Base-by-base conservation (phyloP, 1,139 yeast species). In the Suzukiozyma palmioleophila region DNA sequence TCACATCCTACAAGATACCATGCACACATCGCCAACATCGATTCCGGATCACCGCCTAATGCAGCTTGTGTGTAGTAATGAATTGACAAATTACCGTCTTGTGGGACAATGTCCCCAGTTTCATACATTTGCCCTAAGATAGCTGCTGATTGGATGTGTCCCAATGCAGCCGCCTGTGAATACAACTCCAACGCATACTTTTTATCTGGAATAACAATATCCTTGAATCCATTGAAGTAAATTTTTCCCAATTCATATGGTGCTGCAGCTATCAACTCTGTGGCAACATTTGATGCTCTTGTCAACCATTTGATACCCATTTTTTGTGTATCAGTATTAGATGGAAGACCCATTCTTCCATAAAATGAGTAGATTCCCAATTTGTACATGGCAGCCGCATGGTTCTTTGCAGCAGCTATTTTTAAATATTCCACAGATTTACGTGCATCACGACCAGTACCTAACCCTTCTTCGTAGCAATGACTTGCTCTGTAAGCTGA, bases 51-150 rank as follows among this genome's bases (percentile, higher is more conserved):
- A 5, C 96, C 96, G 2, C 84, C 84, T 35, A 83, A 62, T 0
- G 97, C 96, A 0, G 96, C 96, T 50, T 85, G 82, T 0, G 96
- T 89, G 59, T 88, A 92, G 58, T 90, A 92, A 59, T 92, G 97
- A 37, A 92, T 87, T 1, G 95, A 84, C 40, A 92, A 70, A 49
- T 87, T 85, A 0, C 92, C 73, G 58, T 92, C 96, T 49, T 81
- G 86, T 1, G 89, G 86, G 12, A 92, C 83, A 18, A 81, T 71
- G 12, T 81, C 78, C 2, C 97, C 97, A 36, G 80, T 66, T 57
- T 92, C 97, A 60, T 92, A 92, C 39, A 83, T 81, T 46, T 79
- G 81, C 22, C 96, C 97, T 44, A 92, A 70, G 30, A 84, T 65
- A 0, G 89, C 77, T 1, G 95, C 85, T 2, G 96, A 81, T 42